Conservation (phyloP, 805 yeast species). For the Wickerhamomyces chambardii region DNA sequence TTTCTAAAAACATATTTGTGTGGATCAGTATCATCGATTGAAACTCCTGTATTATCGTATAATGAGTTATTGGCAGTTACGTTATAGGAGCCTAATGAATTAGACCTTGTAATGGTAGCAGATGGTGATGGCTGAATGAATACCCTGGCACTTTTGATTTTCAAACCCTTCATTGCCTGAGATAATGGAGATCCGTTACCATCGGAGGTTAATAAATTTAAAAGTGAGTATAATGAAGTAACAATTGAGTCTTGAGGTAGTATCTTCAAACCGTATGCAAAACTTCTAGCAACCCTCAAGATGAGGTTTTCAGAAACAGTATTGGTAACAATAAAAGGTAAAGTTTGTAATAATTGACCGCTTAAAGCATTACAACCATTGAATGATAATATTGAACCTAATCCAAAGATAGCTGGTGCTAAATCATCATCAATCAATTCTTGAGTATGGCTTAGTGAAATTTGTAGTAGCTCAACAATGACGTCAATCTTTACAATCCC, state of each 20-base stretch:
- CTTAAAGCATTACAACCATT: slow-evolving; percentile 21
- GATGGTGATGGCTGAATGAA: slow-evolving; percentile 11
- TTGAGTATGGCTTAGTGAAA: slow-evolving; percentile 41
- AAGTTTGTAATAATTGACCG: slow-evolving; percentile 26
- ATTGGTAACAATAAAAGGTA: slow-evolving; percentile 38
- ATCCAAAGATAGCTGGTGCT: slow-evolving; percentile 39
- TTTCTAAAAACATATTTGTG: slow-evolving; percentile 39
- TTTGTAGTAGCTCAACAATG: slow-evolving; percentile 36
- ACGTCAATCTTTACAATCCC: slow-evolving; percentile 34
- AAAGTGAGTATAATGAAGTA: slow-evolving; percentile 75
- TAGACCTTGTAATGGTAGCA: slow-evolving; percentile 1
- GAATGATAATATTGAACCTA: slow-evolving; percentile 45
- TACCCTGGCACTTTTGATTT: slow-evolving; percentile 20
- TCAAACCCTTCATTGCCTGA: slow-evolving; percentile 22
- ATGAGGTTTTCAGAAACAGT: slow-evolving; percentile 36
- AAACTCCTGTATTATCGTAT: too few relatives aligned
- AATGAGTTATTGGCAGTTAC: slow-evolving; percentile 1
- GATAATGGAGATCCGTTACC: slow-evolving; percentile 29
- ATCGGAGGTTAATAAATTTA: slow-evolving; percentile 59
- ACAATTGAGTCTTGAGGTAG: slow-evolving; percentile 77
- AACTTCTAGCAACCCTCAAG: slow-evolving; percentile 39
- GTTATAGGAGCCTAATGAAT: slow-evolving; percentile 8
- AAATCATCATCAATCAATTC: slow-evolving; percentile 45
- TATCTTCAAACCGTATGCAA: slow-evolving; percentile 59
- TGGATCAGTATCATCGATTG: slow-evolving; percentile 2